Evolutionary conservation across 345 rosid genomes (phyloP), one percentile per base, ranked within the genome.

Genomic region (Corchorus capsularis): DNA sequence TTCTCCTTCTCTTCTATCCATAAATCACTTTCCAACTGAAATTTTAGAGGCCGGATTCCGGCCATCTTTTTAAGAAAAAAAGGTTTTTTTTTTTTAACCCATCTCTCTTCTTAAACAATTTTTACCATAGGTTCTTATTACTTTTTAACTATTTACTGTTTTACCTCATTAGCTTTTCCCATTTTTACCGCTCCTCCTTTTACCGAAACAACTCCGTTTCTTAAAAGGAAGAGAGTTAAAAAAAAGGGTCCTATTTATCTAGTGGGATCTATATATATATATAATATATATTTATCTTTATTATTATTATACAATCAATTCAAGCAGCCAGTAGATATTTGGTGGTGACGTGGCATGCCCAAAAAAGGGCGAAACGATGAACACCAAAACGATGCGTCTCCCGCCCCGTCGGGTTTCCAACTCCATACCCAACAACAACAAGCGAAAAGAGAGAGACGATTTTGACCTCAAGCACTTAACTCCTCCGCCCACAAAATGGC

Each of bases 361-460:
- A 74, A 39, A 64, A 76, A 50, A 69, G 49, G 75, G 60, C 75
- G 49, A 16, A 55, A 64, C 55, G 57, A 90, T 85, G 90, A 87
- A 83, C 77, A 87, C 93, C 91, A 84, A 88, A 85, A 85, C 91
- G 87, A 94, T 94, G 98, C 97, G 98, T 77, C 88, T 90, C 19
- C 94, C 93, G 50, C 88, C 98, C 71, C 91, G 94, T 64, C 96
- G 96, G 53, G 86, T 86, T 71, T 63, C 86, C 80, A 87, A 92
- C 71, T 63, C 86, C 80, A 87, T 93, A 81, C 77, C 91, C 60
- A 34, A 8, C 63, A 71, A 49, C 73, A 86, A 80, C 75, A 93
- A 91, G 83, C 90, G 93, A 22, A 90, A 89, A 69, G 92, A 90
- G 27, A 82, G 87, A 82, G 94, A 84, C 32, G 80, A 79, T 19